Conservation (phyloP, 1,284 basidiomycete species). For the Trametes polyzona region DNA sequence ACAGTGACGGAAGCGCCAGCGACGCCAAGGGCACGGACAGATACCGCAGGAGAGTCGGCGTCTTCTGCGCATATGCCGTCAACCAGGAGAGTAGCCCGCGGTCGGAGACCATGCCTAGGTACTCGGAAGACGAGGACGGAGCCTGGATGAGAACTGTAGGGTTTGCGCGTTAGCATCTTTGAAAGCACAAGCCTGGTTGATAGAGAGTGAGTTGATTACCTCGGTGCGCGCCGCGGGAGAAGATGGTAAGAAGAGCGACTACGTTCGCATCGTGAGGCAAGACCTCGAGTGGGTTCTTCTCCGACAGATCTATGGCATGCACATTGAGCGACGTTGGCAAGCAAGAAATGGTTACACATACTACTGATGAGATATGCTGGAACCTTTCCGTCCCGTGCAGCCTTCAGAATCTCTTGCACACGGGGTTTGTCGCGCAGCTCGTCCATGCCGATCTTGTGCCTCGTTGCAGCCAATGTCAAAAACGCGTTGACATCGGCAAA, state of each 20-base stretch:
- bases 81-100: constrained; percentile 67
- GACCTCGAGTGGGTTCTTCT: constrained; percentile 75
- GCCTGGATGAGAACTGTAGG: constrained; percentile 56
- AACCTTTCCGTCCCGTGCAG: constrained; percentile 71
- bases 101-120: constrained; percentile 75
- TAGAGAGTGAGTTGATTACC: constrained; percentile 42
- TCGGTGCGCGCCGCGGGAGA: constrained; percentile 71
- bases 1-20: constrained; percentile 66
- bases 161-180: too few relatives aligned
- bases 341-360: constrained; percentile 41
- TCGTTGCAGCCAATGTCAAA: constrained; percentile 75
- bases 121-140: constrained; percentile 42
- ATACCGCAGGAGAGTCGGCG: constrained; percentile 53
- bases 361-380: constrained; percentile 77
- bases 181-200: background rate
- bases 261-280: constrained; percentile 65
- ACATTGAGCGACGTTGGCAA: background rate
- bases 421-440: constrained; percentile 61
- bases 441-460: constrained; percentile 64
- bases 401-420: constrained; percentile 67
- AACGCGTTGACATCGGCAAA: constrained; percentile 84
- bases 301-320: constrained; percentile 66
- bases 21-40: constrained; percentile 59
- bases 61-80: constrained; percentile 49
- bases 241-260: constrained; percentile 63